A percentile compares a stretch with the other conserved stretches of the same genome.
Conservation (phyloP, 176 grass and related monocot genomes). For the Otatea glauca region DNA sequence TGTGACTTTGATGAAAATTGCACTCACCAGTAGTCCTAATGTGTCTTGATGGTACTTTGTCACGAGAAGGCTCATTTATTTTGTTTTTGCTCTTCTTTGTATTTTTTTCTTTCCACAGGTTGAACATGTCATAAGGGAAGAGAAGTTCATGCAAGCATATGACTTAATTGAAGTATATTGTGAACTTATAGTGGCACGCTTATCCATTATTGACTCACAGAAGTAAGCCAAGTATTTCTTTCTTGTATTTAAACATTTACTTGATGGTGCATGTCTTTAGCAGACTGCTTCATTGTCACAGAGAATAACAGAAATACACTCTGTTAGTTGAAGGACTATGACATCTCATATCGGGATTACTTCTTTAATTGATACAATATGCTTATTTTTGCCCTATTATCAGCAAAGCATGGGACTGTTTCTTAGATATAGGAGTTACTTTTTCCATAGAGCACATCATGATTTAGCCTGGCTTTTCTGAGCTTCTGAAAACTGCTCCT, state of each 20-base stretch:
- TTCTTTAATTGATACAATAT: constrained; percentile 4
- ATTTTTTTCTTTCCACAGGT: constrained; percentile 53
- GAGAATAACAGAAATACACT: constrained; percentile 1
- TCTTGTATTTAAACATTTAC: constrained; percentile 27
- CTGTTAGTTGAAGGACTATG: background rate
- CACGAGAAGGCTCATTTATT: constrained; percentile 11
- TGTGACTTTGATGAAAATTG: background rate
- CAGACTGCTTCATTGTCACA: background rate
- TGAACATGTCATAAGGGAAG: constrained; percentile 98
- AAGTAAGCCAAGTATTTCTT: constrained; percentile 58
- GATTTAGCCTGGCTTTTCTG: background rate
- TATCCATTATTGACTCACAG: constrained; percentile 92
- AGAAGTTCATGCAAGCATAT: constrained; percentile 90
- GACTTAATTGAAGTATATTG: constrained; percentile 92
- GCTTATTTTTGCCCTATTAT: constrained; percentile 1
- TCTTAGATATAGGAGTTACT: constrained; percentile 9
- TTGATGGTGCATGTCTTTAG: constrained; percentile 25
- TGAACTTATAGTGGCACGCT: constrained; percentile 86
- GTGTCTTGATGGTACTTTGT: background rate
- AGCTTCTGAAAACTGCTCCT: background rate
- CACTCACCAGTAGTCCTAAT: background rate
- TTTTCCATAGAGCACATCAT: constrained; percentile 13
- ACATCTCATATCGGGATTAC: background rate
- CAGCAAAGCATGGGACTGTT: background rate
- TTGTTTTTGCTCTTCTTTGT: constrained; percentile 12